A percentile compares a stretch with the other conserved stretches of the same genome.
Evolutionary conservation across 345 rosid genomes (phyloP).

Genomic region (Populus davidiana): DNA sequence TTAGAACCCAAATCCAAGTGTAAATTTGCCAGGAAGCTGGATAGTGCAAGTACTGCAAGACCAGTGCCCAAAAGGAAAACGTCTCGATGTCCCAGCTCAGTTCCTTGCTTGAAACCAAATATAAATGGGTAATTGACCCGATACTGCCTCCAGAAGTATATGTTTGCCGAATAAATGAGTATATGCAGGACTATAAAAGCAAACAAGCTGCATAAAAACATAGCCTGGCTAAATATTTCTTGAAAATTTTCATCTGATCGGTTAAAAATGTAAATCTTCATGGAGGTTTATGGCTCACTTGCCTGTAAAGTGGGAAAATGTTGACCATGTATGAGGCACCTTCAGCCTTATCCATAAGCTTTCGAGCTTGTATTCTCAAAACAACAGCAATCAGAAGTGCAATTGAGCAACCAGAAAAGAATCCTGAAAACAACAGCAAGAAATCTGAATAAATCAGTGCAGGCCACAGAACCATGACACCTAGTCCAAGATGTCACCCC

Average conservation of each 20-base stretch:
- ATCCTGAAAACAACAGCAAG: conserved; percentile 38
- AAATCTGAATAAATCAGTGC: background rate
- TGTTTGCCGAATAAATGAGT: conserved; percentile 55
- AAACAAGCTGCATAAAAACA: conserved; percentile 53
- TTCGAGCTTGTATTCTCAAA: conserved; percentile 47
- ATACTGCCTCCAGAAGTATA: conserved; percentile 68
- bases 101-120: conserved; percentile 70
- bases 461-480: too few species aligned
- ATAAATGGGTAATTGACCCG: conserved; percentile 68
- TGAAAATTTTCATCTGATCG: too few species aligned
- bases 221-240: background rate
- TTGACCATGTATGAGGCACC: conserved; percentile 57
- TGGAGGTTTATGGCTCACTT: conserved; percentile 15
- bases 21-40: conserved; percentile 55
- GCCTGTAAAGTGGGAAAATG: conserved; percentile 75
- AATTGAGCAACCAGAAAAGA: conserved; percentile 57
- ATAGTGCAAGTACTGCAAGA: conserved; percentile 52
- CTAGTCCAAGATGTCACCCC: background rate
- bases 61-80: conserved; percentile 63
- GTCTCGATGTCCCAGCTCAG: conserved; percentile 56
- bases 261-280: too few species aligned
- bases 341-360: conserved; percentile 42
- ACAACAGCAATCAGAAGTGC: conserved; percentile 55
- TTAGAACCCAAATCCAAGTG: conserved; percentile 48
- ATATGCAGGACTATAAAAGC: conserved; percentile 57